Conservation (phyloP, 257 asterid species). For the Capsicum chinense region DNA sequence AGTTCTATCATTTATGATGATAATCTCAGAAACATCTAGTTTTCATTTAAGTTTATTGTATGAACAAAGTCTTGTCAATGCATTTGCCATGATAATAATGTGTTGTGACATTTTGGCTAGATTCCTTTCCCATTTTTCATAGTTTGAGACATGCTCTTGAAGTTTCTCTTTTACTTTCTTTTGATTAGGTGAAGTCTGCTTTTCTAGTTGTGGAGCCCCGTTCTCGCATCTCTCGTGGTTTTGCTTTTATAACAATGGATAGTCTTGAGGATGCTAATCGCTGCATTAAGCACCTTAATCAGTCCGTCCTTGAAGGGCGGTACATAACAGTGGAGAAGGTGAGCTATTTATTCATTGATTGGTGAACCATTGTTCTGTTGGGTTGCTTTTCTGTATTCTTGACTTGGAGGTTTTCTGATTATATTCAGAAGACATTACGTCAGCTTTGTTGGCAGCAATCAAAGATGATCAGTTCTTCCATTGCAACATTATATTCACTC, state of each 20-base stretch:
- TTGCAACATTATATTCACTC: slow-evolving; percentile 76
- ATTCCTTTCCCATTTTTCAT: background rate
- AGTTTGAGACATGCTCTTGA: background rate
- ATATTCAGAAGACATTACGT: slow-evolving; percentile 92
- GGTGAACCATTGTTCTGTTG: slow-evolving; percentile 44
- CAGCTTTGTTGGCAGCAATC: slow-evolving; percentile 98
- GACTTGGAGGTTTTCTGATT: slow-evolving; percentile 94
- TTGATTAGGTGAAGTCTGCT: slow-evolving; percentile 31
- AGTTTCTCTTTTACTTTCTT: background rate
- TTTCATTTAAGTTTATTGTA: background rate
- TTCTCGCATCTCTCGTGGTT: slow-evolving; percentile 92
- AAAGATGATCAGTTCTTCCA: slow-evolving; percentile 96
- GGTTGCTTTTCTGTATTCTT: slow-evolving; percentile 57
- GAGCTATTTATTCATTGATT: slow-evolving; percentile 44
- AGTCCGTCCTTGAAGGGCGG: slow-evolving; percentile 92
- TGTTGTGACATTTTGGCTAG: slow-evolving; percentile 10
- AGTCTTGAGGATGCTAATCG: slow-evolving; percentile 78
- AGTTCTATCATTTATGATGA: slow-evolving; percentile 1
- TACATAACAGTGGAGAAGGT: slow-evolving; percentile 64
- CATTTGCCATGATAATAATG: background rate
- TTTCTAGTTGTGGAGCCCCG: slow-evolving; percentile 85
- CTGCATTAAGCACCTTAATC: slow-evolving; percentile 92
- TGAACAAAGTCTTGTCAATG: slow-evolving; percentile 18
- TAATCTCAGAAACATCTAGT: background rate
- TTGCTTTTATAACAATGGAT: slow-evolving; percentile 92